A percentile compares a stretch with the other conserved stretches of the same genome.
Evolutionary conservation across 208 protist genomes (phyloP).

Genomic region (Trypanosoma congolense): DNA sequence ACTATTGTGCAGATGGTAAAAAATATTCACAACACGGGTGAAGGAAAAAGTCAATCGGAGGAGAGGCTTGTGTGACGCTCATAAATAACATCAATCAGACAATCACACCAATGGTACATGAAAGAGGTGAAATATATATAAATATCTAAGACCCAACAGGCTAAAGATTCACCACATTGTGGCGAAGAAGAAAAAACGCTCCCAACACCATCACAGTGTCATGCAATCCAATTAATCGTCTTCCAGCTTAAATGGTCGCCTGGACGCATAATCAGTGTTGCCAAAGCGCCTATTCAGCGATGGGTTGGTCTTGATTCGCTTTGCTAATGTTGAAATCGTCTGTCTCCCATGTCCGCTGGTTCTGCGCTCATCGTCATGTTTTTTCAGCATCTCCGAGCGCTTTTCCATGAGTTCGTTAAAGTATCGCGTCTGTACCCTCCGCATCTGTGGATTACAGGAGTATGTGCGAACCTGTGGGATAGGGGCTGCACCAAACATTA

Average conservation of each 20-base stretch:
- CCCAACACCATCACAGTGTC: neutral
- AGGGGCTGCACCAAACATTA: conserved; percentile 36
- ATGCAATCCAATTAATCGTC: neutral
- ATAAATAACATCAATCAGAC: too few relatives aligned
- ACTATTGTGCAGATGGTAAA: too few relatives aligned
- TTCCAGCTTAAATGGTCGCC: conserved; percentile 14
- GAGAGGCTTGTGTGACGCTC: too few relatives aligned
- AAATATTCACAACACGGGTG: too few relatives aligned
- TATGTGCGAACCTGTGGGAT: conserved; percentile 68
- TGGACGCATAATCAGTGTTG: conserved; percentile 20
- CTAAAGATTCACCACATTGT: neutral
- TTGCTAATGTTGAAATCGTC: conserved; percentile 14
- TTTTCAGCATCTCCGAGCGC: neutral
- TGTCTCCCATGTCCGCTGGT: conserved; percentile 8
- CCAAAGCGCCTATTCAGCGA: conserved; percentile 14
- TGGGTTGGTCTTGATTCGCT: conserved; percentile 7
- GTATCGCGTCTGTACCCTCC: conserved; percentile 72
- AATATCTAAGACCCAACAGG: too few relatives aligned
- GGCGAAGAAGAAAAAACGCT: neutral
- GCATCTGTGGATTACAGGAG: conserved; percentile 54
- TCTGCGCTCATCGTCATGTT: neutral
- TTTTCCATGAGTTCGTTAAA: conserved; percentile 45
- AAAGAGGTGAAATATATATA: too few relatives aligned
- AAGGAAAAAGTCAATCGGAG: too few relatives aligned
- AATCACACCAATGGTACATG: too few relatives aligned